phyloP scores from a whole-genome alignment of 2,329 filamentous ascomycete species.

The Xylaria sp. region DNA sequence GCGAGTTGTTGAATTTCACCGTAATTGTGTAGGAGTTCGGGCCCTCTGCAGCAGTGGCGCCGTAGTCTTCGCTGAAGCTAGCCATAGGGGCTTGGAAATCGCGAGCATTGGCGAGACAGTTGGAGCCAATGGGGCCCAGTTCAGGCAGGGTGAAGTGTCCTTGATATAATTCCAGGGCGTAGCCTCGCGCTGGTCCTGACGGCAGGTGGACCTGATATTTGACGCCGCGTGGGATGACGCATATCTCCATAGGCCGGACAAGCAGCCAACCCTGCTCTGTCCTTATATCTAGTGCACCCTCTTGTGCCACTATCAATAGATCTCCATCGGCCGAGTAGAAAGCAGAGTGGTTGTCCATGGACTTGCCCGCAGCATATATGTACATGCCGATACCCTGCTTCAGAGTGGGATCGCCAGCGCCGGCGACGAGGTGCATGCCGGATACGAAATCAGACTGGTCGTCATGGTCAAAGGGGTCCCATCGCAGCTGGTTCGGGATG shows the following conservation, averaged over 20 bases:
- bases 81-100: slow-evolving; percentile 75
- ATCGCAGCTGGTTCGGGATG: slow-evolving; percentile 85
- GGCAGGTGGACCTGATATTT: slow-evolving; percentile 70
- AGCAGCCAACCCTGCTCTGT: slow-evolving; percentile 74
- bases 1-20: slow-evolving; percentile 70
- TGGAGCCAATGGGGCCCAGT: slow-evolving; percentile 71
- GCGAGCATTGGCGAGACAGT: slow-evolving; percentile 69
- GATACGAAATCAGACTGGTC: slow-evolving; percentile 62
- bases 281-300: slow-evolving; percentile 72
- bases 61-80: slow-evolving; percentile 65
- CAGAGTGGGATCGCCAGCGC: slow-evolving; percentile 77
- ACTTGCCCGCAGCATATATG: slow-evolving; percentile 77
- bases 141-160: slow-evolving; percentile 72
- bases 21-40: slow-evolving; percentile 58
- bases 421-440: slow-evolving; percentile 72
- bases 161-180: slow-evolving; percentile 72
- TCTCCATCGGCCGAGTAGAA: slow-evolving; percentile 83
- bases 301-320: slow-evolving; percentile 74
- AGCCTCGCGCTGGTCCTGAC: slow-evolving; percentile 63
- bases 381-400: slow-evolving; percentile 78
- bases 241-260: slow-evolving; percentile 74
- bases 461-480: slow-evolving; percentile 82
- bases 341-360: slow-evolving; percentile 74
- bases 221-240: slow-evolving; percentile 72
- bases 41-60: slow-evolving; percentile 49